Conservation (phyloP, 2,329 filamentous ascomycete species). For the Neobulgaria alba region DNA sequence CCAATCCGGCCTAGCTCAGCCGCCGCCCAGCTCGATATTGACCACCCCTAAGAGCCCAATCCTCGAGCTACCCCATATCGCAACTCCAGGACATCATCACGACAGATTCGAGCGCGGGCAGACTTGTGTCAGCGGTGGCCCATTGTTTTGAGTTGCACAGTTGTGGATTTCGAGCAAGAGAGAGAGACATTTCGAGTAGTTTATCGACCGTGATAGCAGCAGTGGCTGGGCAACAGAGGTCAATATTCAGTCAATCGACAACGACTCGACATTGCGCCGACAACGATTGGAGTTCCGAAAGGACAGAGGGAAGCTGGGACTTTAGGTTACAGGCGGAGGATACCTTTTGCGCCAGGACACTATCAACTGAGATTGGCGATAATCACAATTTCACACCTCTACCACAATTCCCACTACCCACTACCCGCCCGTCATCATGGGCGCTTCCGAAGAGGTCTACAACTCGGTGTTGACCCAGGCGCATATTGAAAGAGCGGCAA, state of each 20-base stretch:
- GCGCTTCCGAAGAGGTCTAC: slow-evolving; percentile 20
- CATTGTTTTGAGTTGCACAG: slow-evolving; percentile 7
- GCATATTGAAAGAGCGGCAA: slow-evolving; percentile 19
- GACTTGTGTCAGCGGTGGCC: slow-evolving; percentile 8
- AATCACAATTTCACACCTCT: background rate
- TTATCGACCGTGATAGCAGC: slow-evolving; percentile 2
- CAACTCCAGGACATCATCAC: slow-evolving; percentile 6
- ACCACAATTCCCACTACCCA: slow-evolving; percentile 1
- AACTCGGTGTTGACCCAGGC: slow-evolving; percentile 18
- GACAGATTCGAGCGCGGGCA: slow-evolving; percentile 1
- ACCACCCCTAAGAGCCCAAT: slow-evolving; percentile 3
- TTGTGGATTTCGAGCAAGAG: slow-evolving; percentile 8
- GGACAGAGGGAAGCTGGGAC: background rate
- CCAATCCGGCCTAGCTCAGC: background rate
- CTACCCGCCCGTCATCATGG: slow-evolving; percentile 18
- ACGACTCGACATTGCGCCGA: slow-evolving; percentile 4
- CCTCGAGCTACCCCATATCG: slow-evolving; percentile 1
- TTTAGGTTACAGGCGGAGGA: background rate
- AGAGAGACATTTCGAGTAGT: slow-evolving; percentile 4
- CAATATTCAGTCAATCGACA: slow-evolving; percentile 7
- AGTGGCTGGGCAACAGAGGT: slow-evolving; percentile 22
- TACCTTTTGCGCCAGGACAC: background rate
- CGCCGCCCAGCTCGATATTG: slow-evolving; percentile 4
- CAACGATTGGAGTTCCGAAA: background rate
- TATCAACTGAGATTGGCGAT: slow-evolving; percentile 1